Conservation (phyloP, 2,329 filamentous ascomycete species). For the Verruconis gallopava region DNA sequence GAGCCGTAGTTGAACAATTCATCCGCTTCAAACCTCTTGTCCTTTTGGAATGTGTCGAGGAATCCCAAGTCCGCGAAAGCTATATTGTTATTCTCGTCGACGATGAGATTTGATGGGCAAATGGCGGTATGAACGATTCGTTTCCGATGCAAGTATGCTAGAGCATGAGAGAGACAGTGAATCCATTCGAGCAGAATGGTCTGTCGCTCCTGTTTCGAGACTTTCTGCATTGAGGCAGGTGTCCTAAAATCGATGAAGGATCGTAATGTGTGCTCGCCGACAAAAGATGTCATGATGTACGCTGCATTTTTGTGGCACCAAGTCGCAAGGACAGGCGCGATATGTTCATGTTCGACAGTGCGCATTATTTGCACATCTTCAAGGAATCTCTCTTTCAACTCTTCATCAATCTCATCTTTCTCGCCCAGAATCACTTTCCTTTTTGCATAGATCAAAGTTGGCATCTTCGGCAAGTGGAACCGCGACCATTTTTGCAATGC, state of each 20-base stretch:
- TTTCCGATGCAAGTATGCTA: conserved; percentile 53
- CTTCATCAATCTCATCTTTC: conserved; percentile 18
- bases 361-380: conserved; percentile 47
- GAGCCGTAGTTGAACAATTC: conserved; percentile 62
- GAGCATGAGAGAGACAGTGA: conserved; percentile 55
- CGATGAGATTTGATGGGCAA: conserved; percentile 55
- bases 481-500: conserved; percentile 40
- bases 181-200: conserved; percentile 58
- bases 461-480: conserved; percentile 51
- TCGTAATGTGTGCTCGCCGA: conserved; percentile 53
- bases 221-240: conserved; percentile 47
- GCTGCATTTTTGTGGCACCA: conserved; percentile 52
- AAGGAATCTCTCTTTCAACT: conserved; percentile 41
- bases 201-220: conserved; percentile 47
- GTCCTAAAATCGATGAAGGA: conserved; percentile 50
- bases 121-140: conserved; percentile 56
- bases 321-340: conserved; percentile 58
- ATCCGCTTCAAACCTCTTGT: conserved; percentile 46
- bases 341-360: conserved; percentile 51
- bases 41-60: conserved; percentile 36
- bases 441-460: conserved; percentile 44
- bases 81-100: conserved; percentile 51
- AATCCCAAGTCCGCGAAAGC: conserved; percentile 50
- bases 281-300: conserved; percentile 54
- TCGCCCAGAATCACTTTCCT: conserved; percentile 42